Base-by-base conservation (phyloP, 331 rosid species). In the Cydonia oblonga region DNA sequence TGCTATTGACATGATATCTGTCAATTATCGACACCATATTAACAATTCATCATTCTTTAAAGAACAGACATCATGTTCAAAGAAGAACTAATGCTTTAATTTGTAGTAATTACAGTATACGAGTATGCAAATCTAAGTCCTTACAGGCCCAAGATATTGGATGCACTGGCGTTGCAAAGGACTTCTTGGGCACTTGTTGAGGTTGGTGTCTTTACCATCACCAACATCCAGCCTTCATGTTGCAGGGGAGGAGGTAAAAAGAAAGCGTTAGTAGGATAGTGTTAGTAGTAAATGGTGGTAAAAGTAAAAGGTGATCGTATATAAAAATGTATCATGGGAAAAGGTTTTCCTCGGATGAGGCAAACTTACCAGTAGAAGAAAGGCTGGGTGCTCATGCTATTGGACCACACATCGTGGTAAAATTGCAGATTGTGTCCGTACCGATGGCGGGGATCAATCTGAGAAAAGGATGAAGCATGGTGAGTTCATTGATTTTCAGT, bases 401-500 rank as follows among this genome's bases (percentile, higher is more conserved):
- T 76, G 33, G 81, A 84, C 98, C 96, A 90, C 6, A 81, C 70
- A 58, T 82, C 81, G 44, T 86, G 90, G 76, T 93, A 93, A 74
- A 87, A 84, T 20, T 89, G 85, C 70, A 93, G 77, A 72, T 87
- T 93, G 83, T 89, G 98, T 23, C 98, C 98, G 63, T 93, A 89
- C 4, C 95, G 86, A 81, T 93, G 98, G 12, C 89, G 91, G 3
- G 93, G 91, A 81, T 93, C 98, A 69, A 90, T 84, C 96, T 93
- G 90, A 7, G 11, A 4, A 23, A 22, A 57, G 14, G 1, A 57
- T 18, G 29, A 23, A 49, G 24, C 28, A 19, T 40, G 57, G 57
- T 52, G 57, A 52, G 57, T n/a, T 52, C 49, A 12, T 42, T 11
- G 49, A 42, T 42, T 42, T 42, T 42, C 6, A 3, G 49, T 4